These are phyloP conservation scores for Tulasnella sp. DNA, from an alignment of 768 basidiomycete genomes.

Conservation along the genomic window DNA sequence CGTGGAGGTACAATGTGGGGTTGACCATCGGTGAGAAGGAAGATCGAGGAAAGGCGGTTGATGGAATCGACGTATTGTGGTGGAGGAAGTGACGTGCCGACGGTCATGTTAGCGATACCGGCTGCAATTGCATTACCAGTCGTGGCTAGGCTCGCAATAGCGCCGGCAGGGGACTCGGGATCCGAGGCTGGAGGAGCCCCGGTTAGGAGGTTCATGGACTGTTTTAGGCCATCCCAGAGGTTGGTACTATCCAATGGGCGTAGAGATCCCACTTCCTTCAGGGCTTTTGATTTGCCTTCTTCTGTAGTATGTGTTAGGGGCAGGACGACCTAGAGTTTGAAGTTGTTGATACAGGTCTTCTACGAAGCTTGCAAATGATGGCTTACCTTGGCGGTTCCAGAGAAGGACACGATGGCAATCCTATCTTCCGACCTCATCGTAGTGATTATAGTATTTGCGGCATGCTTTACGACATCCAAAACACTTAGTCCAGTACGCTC, in stretches of 20 bases:
- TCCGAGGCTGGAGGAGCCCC: not conserved
- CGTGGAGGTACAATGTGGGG: constrained; percentile 37
- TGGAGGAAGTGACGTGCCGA: not conserved
- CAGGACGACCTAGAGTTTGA: constrained; percentile 17
- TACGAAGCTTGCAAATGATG: not conserved
- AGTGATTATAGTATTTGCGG: constrained; percentile 33
- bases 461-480: constrained; percentile 37
- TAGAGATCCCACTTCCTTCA: constrained; percentile 29
- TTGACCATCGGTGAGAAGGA: constrained; percentile 37
- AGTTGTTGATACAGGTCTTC: not conserved
- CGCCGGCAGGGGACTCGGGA: not conserved
- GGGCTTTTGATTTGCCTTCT: constrained; percentile 29
- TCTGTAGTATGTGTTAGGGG: constrained; percentile 32
- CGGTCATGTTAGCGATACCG: not conserved
- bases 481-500: constrained; percentile 34
- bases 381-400: constrained; percentile 30
- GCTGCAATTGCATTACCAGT: not conserved
- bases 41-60: constrained; percentile 35
- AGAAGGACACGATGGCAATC: constrained; percentile 36
- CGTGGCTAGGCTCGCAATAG: not conserved
- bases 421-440: constrained; percentile 33
- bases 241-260: constrained; percentile 33
- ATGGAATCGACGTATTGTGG: not conserved
- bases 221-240: constrained; percentile 38
- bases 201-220: constrained; percentile 36